These are phyloP conservation scores for Chernovozyma sophiae-reginae DNA, from an alignment of 1,139 yeast genomes.

Conservation along the genomic window DNA sequence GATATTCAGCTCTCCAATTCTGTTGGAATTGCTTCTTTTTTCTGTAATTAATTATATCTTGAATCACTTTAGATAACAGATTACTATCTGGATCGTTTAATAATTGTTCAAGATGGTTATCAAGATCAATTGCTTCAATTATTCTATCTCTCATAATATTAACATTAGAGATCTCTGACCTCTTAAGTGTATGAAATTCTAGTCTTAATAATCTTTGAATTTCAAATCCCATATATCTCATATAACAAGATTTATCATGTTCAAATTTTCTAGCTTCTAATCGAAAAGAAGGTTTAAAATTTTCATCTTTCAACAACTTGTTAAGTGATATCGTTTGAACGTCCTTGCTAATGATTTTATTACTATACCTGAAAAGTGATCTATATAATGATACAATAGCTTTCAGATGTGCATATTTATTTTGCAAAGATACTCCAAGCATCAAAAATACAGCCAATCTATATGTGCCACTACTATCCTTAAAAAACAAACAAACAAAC, in stretches of 20 bases:
- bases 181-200: constrained; percentile 3
- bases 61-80: not conserved
- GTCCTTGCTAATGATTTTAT: constrained; percentile 3
- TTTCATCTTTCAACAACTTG: not conserved
- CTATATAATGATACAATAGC: constrained; percentile 16
- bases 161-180: not conserved
- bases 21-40: constrained; percentile 11
- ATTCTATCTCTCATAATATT: constrained; percentile 6
- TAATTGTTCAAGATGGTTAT: constrained; percentile 3
- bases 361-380: constrained; percentile 16
- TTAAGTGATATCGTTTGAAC: not conserved
- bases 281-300: not conserved
- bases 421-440: not conserved
- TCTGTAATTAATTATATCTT: constrained; percentile 12
- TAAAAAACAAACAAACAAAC: too few relatives aligned
- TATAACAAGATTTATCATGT: not conserved
- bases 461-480: too few relatives aligned
- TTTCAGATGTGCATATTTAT: constrained; percentile 4
- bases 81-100: not conserved
- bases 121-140: constrained; percentile 11
- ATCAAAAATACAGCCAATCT: not conserved
- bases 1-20: constrained; percentile 17
- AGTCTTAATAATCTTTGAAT: constrained; percentile 1
- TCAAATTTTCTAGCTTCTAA: constrained; percentile 3
- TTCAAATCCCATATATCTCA: constrained; percentile 1